Percentiles rank a stretch among this genome's conserved stretches.
phyloP scores from a whole-genome alignment of 257 asterid genomes.

The Osmanthus fragrans region DNA sequence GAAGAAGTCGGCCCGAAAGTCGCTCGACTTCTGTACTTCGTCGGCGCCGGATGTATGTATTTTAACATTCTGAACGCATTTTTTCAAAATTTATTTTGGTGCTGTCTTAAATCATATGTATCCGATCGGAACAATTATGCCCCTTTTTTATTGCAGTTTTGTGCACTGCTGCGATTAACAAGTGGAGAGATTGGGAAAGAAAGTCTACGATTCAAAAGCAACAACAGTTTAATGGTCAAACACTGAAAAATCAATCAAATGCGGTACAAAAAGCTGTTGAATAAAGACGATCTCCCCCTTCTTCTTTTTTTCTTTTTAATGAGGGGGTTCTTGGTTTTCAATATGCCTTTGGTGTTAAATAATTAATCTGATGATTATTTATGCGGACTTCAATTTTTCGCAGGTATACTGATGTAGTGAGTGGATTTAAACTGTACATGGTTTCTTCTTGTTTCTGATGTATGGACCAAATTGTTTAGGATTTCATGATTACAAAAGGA shows the following conservation, averaged over 20 bases:
- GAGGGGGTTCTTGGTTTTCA: background rate
- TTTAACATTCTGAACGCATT: background rate
- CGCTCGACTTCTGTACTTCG: slow-evolving; percentile 52
- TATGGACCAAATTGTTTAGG: background rate
- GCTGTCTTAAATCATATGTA: too few relatives aligned
- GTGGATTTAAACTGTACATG: background rate
- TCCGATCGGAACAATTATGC: background rate
- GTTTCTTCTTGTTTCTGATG: background rate
- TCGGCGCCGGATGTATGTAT: slow-evolving; percentile 57
- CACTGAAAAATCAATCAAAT: slow-evolving; percentile 34
- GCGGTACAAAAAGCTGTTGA: slow-evolving; percentile 42
- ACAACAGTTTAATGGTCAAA: slow-evolving; percentile 32
- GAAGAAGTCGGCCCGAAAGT: slow-evolving; percentile 59
- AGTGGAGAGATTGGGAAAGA: slow-evolving; percentile 51
- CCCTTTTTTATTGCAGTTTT: slow-evolving; percentile 31
- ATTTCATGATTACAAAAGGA: background rate
- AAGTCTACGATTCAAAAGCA: slow-evolving; percentile 39
- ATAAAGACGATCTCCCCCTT: background rate
- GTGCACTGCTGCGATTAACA: slow-evolving; percentile 56
- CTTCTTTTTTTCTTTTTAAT: background rate
- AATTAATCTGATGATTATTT: background rate
- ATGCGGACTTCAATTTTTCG: background rate
- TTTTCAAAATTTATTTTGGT: background rate
- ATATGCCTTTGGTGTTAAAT: background rate
- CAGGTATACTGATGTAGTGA: background rate